Percentiles rank a stretch among this genome's conserved stretches.
These are phyloP conservation scores for Phylloporus sp. DNA, from an alignment of 1,284 basidiomycete genomes.

Conservation along the genomic window DNA sequence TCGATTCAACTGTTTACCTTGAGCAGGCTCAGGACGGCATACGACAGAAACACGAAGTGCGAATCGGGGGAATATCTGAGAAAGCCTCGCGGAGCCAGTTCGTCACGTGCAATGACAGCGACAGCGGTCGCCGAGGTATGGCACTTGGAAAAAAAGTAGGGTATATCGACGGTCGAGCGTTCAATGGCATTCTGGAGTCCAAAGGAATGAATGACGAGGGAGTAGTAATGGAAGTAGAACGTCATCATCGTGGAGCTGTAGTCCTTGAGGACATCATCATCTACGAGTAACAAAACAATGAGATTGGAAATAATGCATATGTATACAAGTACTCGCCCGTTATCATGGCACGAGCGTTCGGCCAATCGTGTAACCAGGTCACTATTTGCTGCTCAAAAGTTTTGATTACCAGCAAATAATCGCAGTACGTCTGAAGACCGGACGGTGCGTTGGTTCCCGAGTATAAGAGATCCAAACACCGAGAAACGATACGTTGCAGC, in stretches of 20 bases:
- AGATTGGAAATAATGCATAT: neutral
- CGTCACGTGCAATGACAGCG: conserved; percentile 72
- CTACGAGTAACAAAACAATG: conserved; percentile 10
- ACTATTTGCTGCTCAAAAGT: conserved; percentile 83
- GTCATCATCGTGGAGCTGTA: conserved; percentile 61
- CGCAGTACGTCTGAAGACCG: conserved; percentile 85
- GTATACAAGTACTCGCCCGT: conserved; percentile 23
- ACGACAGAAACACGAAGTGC: conserved; percentile 90
- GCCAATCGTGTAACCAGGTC: conserved; percentile 72
- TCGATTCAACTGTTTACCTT: conserved; percentile 60
- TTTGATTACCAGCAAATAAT: conserved; percentile 85
- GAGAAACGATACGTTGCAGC: conserved; percentile 85
- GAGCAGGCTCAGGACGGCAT: conserved; percentile 84
- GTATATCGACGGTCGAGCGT: conserved; percentile 71
- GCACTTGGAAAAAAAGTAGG: conserved; percentile 86
- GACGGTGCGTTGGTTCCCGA: conserved; percentile 82
- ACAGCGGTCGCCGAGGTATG: conserved; percentile 77
- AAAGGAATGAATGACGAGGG: conserved; percentile 91
- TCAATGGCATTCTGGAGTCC: conserved; percentile 94
- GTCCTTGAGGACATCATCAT: conserved; percentile 41
- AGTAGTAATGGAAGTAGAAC: conserved; percentile 86
- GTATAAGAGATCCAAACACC: conserved; percentile 90
- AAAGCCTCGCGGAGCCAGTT: conserved; percentile 75
- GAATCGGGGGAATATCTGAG: conserved; percentile 90
- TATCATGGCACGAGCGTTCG: conserved; percentile 26